These are phyloP conservation scores for Phytophthora sansomeana DNA, from an alignment of 352 stramenopile species.

Conservation along the genomic window DNA sequence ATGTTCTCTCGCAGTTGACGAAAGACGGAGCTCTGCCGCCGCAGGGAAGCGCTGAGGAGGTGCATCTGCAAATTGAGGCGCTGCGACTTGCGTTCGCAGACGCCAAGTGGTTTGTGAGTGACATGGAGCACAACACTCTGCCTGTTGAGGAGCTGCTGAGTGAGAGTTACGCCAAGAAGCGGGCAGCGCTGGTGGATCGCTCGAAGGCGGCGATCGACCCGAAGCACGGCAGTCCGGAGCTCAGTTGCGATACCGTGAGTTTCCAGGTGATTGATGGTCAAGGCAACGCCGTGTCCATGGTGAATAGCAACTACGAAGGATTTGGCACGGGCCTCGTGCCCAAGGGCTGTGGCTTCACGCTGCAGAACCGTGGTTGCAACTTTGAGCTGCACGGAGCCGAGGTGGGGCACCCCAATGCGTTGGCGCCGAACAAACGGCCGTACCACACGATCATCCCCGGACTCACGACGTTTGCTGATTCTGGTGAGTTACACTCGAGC, in stretches of 20 bases:
- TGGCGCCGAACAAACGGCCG: constrained; percentile 93
- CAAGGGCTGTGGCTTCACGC: constrained; percentile 93
- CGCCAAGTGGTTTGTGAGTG: constrained; percentile 86
- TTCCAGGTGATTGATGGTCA: constrained; percentile 96
- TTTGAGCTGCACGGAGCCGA: constrained; percentile 85
- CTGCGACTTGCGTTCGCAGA: constrained; percentile 96
- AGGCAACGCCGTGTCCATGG: constrained; percentile 97
- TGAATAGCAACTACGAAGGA: constrained; percentile 98
- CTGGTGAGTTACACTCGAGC: constrained; percentile 92
- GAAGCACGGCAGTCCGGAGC: constrained; percentile 61
- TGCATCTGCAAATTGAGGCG: constrained; percentile 93
- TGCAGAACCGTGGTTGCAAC: constrained; percentile 97
- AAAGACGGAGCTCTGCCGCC: constrained; percentile 42
- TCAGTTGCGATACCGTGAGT: constrained; percentile 93
- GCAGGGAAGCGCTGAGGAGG: constrained; percentile 72
- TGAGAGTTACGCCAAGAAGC: constrained; percentile 70
- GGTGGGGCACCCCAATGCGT: constrained; percentile 91
- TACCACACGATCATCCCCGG: constrained; percentile 99
- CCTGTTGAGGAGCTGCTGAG: constrained; percentile 83
- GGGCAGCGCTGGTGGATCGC: constrained; percentile 51
- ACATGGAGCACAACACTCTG: constrained; percentile 73
- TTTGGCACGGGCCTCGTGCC: constrained; percentile 97
- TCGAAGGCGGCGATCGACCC: constrained; percentile 60
- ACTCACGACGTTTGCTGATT: constrained; percentile 90
- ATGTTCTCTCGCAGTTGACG: constrained; percentile 85